Evolutionary conservation across 2,329 filamentous ascomycete genomes (phyloP).

Genomic region (Colletotrichum costaricense): DNA sequence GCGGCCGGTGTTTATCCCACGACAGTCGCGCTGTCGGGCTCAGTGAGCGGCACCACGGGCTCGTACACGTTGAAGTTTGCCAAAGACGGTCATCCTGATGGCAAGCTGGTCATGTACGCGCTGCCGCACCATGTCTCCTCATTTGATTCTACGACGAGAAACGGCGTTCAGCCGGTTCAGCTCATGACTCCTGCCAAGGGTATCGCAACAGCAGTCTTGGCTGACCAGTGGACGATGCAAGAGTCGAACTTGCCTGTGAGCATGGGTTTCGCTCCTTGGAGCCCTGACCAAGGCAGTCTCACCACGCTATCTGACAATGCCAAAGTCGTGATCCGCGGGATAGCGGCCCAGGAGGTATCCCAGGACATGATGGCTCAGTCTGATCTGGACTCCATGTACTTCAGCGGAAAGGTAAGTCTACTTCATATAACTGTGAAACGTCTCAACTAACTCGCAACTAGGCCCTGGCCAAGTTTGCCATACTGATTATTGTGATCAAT

Average conservation of each 20-base stretch:
- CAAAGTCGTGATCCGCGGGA: slow-evolving; percentile 67
- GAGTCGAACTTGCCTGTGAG: slow-evolving; percentile 78
- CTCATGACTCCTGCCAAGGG: slow-evolving; percentile 90
- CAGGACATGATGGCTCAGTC: slow-evolving; percentile 81
- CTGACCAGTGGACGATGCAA: slow-evolving; percentile 80
- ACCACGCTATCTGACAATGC: slow-evolving; percentile 62
- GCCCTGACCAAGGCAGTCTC: slow-evolving; percentile 61
- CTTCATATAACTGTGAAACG: neutral
- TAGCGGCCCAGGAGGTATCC: slow-evolving; percentile 78
- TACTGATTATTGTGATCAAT: slow-evolving; percentile 72
- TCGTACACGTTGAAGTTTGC: slow-evolving; percentile 79
- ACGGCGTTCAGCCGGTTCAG: slow-evolving; percentile 64
- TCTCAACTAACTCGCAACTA: slow-evolving; percentile 41
- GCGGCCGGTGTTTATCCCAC: slow-evolving; percentile 81
- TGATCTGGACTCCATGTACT: slow-evolving; percentile 90
- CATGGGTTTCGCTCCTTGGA: slow-evolving; percentile 86
- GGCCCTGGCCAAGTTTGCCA: slow-evolving; percentile 81
- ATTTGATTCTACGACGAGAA: slow-evolving; percentile 70
- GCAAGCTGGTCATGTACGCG: slow-evolving; percentile 83
- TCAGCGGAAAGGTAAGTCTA: slow-evolving; percentile 78
- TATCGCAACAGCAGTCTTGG: slow-evolving; percentile 76
- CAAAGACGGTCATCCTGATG: slow-evolving; percentile 72
- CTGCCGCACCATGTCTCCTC: slow-evolving; percentile 87
- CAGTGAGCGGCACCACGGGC: slow-evolving; percentile 67
- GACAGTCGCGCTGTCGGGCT: slow-evolving; percentile 72